These are phyloP conservation scores for Pythium graminicola DNA, from an alignment of 352 stramenopile species.

Conservation along the genomic window DNA sequence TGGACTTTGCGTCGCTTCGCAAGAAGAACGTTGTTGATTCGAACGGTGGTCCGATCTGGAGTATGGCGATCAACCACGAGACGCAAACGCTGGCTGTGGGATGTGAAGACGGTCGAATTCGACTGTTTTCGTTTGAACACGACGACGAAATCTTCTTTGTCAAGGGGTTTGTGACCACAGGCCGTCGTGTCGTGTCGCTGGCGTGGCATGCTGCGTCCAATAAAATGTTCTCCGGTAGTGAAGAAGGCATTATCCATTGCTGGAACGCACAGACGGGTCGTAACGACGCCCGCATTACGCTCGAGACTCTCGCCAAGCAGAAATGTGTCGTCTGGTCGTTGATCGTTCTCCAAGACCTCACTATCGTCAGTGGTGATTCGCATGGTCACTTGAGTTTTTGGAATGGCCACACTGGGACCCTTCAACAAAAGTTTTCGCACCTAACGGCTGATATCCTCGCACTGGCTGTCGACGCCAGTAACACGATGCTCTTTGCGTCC, in stretches of 20 bases:
- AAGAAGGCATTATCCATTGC: conserved; percentile 84
- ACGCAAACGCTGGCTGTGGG: conserved; percentile 68
- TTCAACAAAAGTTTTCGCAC: conserved; percentile 91
- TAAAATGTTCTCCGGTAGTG: conserved; percentile 80
- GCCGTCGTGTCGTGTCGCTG: conserved; percentile 72
- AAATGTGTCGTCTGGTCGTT: conserved; percentile 88
- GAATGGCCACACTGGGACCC: conserved; percentile 87
- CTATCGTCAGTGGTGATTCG: conserved; percentile 90
- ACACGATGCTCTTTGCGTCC: conserved; percentile 89
- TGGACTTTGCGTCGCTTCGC: conserved; percentile 62
- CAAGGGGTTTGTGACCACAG: conserved; percentile 76
- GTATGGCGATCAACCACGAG: conserved; percentile 64
- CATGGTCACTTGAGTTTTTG: conserved; percentile 91
- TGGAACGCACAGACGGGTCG: conserved; percentile 73
- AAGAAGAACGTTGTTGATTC: conserved; percentile 81
- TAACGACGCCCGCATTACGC: conserved; percentile 79
- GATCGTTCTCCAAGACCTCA: conserved; percentile 84
- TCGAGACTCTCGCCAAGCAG: conserved; percentile 71
- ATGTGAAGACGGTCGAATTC: conserved; percentile 88
- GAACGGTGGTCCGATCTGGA: conserved; percentile 86
- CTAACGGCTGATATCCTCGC: conserved; percentile 87
- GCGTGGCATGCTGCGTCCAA: conserved; percentile 67
- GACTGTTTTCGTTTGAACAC: conserved; percentile 75
- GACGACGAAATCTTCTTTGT: conserved; percentile 71
- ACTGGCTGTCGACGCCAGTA: conserved; percentile 73